Base-by-base conservation (phyloP, 163 green algal species). In the Trebouxiophyceae sp. region DNA sequence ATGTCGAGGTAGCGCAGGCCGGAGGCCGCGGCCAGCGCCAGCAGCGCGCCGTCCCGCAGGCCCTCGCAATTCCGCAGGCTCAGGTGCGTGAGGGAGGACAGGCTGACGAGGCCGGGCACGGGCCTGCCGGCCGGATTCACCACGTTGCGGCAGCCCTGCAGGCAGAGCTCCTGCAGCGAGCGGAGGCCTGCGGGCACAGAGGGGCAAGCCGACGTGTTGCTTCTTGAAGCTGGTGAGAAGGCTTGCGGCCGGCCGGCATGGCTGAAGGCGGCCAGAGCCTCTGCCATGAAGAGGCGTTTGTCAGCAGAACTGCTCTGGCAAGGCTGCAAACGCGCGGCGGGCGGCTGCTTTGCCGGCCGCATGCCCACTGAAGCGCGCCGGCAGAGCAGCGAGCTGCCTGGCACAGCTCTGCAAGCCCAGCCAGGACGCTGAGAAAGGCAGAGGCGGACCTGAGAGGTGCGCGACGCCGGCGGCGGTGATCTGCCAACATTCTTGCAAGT, bases 401-500 rank as follows among this genome's bases (percentile, higher is more conserved):
- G n/a, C n/a, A n/a, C n/a, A n/a, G n/a, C n/a, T n/a, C n/a, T n/a
- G n/a, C n/a, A n/a, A n/a, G n/a, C n/a, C n/a, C n/a, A n/a, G n/a
- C n/a, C n/a, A n/a, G n/a, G n/a, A n/a, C n/a, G n/a, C n/a, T n/a
- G n/a, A n/a, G n/a, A n/a, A n/a, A n/a, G n/a, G 8, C 12, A 29
- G 8, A 57, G 20, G 5, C 22, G 34, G 4, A 78, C 70, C 68
- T 45, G 69, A 70, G 23, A 85, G 62, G n/a, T 45, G 32, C 1
- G 33, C 32, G 31, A 86, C 30, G 3, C 70, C 78, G 5, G 29
- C 29, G 8, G 67, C 60, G 5, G 67, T 81, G 32, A 84, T 62
- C 65, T 82, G 77, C 76, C 77, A 82, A 62, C 79, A 86, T 45
- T 76, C 74, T 27, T 79, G 60, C 34, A 86, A 62, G 45, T 71